These are phyloP conservation scores for Juglanconis oblonga DNA, from an alignment of 2,329 filamentous ascomycete species.

Conservation along the genomic window DNA sequence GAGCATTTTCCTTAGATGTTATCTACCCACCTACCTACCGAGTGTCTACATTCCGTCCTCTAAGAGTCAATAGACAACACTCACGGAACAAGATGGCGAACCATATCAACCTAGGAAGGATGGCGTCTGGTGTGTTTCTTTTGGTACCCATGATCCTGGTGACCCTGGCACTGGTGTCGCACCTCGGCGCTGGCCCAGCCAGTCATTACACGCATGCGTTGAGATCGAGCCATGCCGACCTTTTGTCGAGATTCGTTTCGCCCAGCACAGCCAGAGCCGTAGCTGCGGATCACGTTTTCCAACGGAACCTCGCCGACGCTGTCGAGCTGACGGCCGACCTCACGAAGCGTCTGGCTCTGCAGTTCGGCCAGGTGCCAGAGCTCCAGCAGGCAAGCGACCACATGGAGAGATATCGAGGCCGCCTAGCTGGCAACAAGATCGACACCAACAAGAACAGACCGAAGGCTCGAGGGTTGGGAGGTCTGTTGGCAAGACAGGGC, in stretches of 20 bases:
- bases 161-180: background rate
- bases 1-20: too few species aligned
- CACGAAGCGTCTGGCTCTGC: background rate
- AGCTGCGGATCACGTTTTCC: background rate
- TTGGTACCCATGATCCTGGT: background rate
- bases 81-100: background rate
- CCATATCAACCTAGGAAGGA: background rate
- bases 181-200: background rate
- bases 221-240: background rate
- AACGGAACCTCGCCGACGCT: conserved; percentile 1
- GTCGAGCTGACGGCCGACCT: conserved; percentile 9
- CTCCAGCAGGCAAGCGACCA: conserved; percentile 3
- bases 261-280: conserved; percentile 1
- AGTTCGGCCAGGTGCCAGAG: conserved; percentile 3
- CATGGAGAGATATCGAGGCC: conserved; percentile 1
- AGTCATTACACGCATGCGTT: background rate
- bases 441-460: background rate
- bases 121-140: background rate
- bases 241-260: background rate
- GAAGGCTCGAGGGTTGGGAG: too few species aligned
- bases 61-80: background rate
- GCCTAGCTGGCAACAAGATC: background rate
- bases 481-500: too few species aligned
- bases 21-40: too few species aligned
- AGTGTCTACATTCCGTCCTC: background rate